Evolutionary conservation across 352 stramenopile species (phyloP), one percentile per base, ranked within the genome.

Genomic region (Phytophthora tentaculata): DNA sequence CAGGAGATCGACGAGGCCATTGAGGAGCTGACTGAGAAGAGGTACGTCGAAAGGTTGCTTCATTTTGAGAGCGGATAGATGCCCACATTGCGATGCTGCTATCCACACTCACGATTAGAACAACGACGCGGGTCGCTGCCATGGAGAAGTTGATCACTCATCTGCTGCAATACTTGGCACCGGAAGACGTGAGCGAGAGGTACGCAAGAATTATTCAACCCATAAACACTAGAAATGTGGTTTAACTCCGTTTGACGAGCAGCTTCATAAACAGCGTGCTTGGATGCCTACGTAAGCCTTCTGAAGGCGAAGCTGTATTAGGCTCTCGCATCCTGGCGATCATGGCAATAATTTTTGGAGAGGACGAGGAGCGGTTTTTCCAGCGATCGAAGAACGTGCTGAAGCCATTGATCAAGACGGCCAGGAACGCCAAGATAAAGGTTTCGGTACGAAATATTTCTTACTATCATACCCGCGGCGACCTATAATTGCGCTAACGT

Each of bases 261-360:
- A 96, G 89, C 28, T 91, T 95, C 55, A 67, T 95, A 51, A 76
- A 65, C 43, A 94, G 89, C 48, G 82, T 94, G 24, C 61, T 95
- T 1, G 50, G 71, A 10, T 92, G 81, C 43, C 61, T 95, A 23
- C 84, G 88, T 45, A 82, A 87, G 43, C 87, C 89, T 8, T 88
- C 87, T 7, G 82, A 94, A 64, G 73, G 74, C 3, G 89, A 96
- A 68, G 86, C 82, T 0, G 56, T 91, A 17, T 44, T 88, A 24
- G 83, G 84, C 2, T 75, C 85, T 14, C 88, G 86, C 24, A 86
- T 95, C n/a, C 68, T 95, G 17, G 79, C 80, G 0, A 78, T 93
- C 28, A 76, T 95, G 64, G 84, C 77, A 39, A 76, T 95, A 32
- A 93, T 95, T 61, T 82, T 92, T 52, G 89, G 89, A 23, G 64